Evolutionary conservation across 257 asterid genomes (phyloP).

Genomic region (Gentiana straminea): DNA sequence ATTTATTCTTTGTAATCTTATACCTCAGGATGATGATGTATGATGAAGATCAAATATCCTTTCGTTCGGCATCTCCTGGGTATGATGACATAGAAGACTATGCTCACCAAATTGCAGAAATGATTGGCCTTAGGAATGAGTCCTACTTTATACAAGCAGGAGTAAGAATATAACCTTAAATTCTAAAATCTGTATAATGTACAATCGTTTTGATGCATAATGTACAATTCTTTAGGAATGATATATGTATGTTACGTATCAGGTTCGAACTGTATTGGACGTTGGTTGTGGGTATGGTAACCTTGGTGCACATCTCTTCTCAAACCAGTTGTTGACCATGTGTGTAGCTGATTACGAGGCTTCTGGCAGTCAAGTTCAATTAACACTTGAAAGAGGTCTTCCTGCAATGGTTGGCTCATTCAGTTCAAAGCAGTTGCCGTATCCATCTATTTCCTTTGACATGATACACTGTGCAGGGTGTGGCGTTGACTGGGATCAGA

Average conservation of each 20-base stretch:
- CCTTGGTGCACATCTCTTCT: slow-evolving; percentile 87
- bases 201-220: too few species aligned
- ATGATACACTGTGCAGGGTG: slow-evolving; percentile 97
- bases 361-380: slow-evolving; percentile 98
- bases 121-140: slow-evolving; percentile 82
- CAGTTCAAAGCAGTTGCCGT: slow-evolving; percentile 80
- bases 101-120: slow-evolving; percentile 96
- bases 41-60: slow-evolving; percentile 96
- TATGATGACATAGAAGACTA: slow-evolving; percentile 92
- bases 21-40: slow-evolving; percentile 91
- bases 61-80: slow-evolving; percentile 74
- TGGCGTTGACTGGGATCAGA: slow-evolving; percentile 83
- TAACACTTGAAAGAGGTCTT: slow-evolving; percentile 96
- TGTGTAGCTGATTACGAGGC: slow-evolving; percentile 91
- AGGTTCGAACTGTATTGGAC: slow-evolving; percentile 84
- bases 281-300: slow-evolving; percentile 98
- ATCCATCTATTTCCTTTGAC: slow-evolving; percentile 90
- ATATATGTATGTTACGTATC: slow-evolving; percentile 20
- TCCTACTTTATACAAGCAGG: slow-evolving; percentile 84
- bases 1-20: slow-evolving; percentile 7
- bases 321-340: slow-evolving; percentile 70
- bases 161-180: slow-evolving; percentile 21
- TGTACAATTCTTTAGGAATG: neutral
- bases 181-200: neutral
- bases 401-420: slow-evolving; percentile 97